These are phyloP conservation scores for Saccharomyces pastorianus DNA, from an alignment of 1,139 yeast genomes.

Conservation along the genomic window DNA sequence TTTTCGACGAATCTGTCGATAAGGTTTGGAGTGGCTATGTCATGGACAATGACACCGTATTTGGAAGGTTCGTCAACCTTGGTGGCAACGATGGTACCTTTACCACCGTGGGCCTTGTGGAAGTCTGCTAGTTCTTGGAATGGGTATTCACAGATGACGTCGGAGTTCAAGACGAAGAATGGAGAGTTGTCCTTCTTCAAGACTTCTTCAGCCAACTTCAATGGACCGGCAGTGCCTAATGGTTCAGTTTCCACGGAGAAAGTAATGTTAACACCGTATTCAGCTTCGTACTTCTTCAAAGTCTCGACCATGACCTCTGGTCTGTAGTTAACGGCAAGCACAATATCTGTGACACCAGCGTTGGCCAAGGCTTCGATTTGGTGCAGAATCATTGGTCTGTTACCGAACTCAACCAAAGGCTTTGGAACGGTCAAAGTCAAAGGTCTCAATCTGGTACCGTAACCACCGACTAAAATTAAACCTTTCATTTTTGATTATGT, in stretches of 20 bases:
- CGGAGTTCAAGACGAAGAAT: constrained; percentile 95
- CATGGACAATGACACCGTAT: constrained; percentile 98
- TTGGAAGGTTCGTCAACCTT: constrained; percentile 99
- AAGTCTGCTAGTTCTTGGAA: constrained; percentile 84
- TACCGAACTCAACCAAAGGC: constrained; percentile 97
- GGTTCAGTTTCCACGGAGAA: constrained; percentile 99
- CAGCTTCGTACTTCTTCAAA: constrained; percentile 85
- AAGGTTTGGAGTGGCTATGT: constrained; percentile 82
- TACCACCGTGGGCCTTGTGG: constrained; percentile 95
- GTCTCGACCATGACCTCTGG: constrained; percentile 99
- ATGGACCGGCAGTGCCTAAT: constrained; percentile 98
- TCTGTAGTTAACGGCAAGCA: constrained; percentile 96
- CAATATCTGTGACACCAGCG: constrained; percentile 98
- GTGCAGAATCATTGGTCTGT: constrained; percentile 95
- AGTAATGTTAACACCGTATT: constrained; percentile 89
- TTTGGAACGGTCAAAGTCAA: constrained; percentile 93
- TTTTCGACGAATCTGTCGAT: constrained; percentile 98
- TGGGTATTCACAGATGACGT: constrained; percentile 97
- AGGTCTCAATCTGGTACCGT: constrained; percentile 99
- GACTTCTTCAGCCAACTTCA: constrained; percentile 91
- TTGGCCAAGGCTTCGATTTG: constrained; percentile 97
- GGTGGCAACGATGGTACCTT: constrained; percentile 97
- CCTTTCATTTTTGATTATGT: constrained; percentile 65
- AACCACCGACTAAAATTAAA: constrained; percentile 97
- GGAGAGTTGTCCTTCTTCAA: constrained; percentile 93